phyloP scores from a whole-genome alignment of 805 yeast genomes.

The Saturnispora bothae region DNA sequence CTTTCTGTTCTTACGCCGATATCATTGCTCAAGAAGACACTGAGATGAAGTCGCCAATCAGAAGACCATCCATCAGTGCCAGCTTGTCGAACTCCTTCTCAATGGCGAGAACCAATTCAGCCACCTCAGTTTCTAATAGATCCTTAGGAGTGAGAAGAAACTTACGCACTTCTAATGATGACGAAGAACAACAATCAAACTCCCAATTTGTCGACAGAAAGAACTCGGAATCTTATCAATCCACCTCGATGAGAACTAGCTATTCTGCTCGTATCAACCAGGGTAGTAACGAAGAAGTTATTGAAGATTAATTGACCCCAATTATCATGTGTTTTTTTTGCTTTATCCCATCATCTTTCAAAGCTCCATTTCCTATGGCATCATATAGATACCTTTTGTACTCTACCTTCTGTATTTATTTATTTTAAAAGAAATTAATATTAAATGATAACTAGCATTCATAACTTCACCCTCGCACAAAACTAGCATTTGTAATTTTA shows the following conservation, averaged over 20 bases:
- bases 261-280: constrained; percentile 13
- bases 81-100: constrained; percentile 27
- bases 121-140: not conserved
- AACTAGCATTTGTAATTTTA: not conserved
- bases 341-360: not conserved
- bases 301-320: no score
- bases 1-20: constrained; percentile 73
- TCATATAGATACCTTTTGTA: no score
- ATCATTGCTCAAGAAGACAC: constrained; percentile 59
- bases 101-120: constrained; percentile 22
- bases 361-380: not conserved
- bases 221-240: not conserved
- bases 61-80: constrained; percentile 49
- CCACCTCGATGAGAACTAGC: constrained; percentile 22
- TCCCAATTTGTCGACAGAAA: not conserved
- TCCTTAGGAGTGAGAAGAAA: not conserved
- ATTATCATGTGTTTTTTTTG: not conserved
- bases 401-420: no score
- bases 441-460: no score
- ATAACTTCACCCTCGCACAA: not conserved
- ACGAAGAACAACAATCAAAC: not conserved
- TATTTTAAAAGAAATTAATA: no score
- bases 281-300: not conserved
- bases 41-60: constrained; percentile 28
- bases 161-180: not conserved